A percentile compares a stretch with the other conserved stretches of the same genome.
Conservation (phyloP, 768 basidiomycete species). For the Tulasnella sp. region DNA sequence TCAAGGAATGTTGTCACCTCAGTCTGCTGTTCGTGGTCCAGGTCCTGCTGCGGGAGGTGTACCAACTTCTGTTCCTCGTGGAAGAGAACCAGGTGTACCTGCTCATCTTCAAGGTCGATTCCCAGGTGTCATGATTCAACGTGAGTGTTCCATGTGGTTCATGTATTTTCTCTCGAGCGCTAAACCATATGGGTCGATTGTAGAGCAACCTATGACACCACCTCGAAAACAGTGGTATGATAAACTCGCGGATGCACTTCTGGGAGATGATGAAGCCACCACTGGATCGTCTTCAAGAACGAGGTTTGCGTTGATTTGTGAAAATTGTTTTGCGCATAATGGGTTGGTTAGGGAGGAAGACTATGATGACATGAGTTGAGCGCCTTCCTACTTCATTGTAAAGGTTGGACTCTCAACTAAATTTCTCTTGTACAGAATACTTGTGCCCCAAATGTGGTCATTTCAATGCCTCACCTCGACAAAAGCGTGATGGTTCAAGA, state of each 20-base stretch:
- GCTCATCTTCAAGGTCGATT: too few species aligned
- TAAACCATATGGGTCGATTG: too few species aligned
- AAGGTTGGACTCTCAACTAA: neutral
- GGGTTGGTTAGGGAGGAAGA: conserved; percentile 71
- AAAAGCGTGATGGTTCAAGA: conserved; percentile 1
- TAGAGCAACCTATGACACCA: conserved; percentile 32
- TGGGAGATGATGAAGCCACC: conserved; percentile 62
- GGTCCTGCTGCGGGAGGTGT: neutral
- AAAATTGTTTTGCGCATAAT: conserved; percentile 76
- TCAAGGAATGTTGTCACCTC: neutral
- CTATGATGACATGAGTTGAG: conserved; percentile 75
- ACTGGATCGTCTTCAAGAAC: conserved; percentile 27
- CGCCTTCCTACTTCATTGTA: conserved; percentile 26
- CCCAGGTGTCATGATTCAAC: too few species aligned
- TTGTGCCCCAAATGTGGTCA: conserved; percentile 74
- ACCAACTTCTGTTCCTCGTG: too few species aligned
- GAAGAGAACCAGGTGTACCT: too few species aligned
- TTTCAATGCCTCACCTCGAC: conserved; percentile 41
- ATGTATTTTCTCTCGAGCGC: too few species aligned
- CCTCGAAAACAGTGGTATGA: conserved; percentile 75
- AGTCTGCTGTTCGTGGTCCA: neutral
- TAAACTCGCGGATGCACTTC: conserved; percentile 71
- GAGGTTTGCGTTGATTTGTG: conserved; percentile 73
- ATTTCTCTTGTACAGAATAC: conserved; percentile 44
- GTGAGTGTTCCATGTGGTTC: too few species aligned